Percentiles rank a stretch among this genome's conserved stretches.
Evolutionary conservation across 164 flowering plant genomes (phyloP).

Genomic region (Amborella trichopoda): DNA sequence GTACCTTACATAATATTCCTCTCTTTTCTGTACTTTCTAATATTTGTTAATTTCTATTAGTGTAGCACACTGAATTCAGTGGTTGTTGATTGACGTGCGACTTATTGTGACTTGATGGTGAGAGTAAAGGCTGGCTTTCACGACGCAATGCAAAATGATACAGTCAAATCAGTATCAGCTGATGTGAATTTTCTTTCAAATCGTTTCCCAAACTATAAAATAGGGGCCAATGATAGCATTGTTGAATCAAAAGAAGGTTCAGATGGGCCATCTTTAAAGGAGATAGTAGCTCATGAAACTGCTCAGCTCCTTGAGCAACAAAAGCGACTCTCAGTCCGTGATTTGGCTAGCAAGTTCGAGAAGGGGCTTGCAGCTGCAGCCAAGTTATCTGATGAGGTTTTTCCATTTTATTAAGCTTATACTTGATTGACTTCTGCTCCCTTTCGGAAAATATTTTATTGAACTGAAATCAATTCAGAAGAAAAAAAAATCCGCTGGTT

Average conservation of each 20-base stretch:
- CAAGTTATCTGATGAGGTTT: slow-evolving; percentile 84
- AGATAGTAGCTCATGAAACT: slow-evolving; percentile 73
- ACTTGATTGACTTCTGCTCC: too few relatives aligned
- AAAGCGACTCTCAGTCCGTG: slow-evolving; percentile 91
- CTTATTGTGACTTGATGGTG: slow-evolving; percentile 28
- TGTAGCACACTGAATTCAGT: too few relatives aligned
- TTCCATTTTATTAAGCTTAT: too few relatives aligned
- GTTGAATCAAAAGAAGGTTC: slow-evolving; percentile 56
- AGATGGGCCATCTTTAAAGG: slow-evolving; percentile 51
- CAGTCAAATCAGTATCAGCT: slow-evolving; percentile 48
- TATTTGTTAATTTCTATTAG: too few relatives aligned
- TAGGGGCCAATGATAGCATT: slow-evolving; percentile 63
- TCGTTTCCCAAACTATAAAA: slow-evolving; percentile 68
- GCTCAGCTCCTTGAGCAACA: slow-evolving; percentile 76
- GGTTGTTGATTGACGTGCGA: slow-evolving; percentile 6
- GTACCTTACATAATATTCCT: too few relatives aligned
- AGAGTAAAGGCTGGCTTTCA: slow-evolving; percentile 62
- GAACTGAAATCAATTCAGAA: too few relatives aligned
- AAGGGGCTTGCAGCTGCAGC: slow-evolving; percentile 84
- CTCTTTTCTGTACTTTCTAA: too few relatives aligned
- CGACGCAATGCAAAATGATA: slow-evolving; percentile 34
- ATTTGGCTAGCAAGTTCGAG: slow-evolving; percentile 91
- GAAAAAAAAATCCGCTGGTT: too few relatives aligned
- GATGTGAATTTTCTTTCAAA: slow-evolving; percentile 70
- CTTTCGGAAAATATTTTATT: too few relatives aligned